Percentiles rank a stretch among this genome's conserved stretches.
Conservation (phyloP, 2,329 filamentous ascomycete species). For the Sclerotinia spermophila region DNA sequence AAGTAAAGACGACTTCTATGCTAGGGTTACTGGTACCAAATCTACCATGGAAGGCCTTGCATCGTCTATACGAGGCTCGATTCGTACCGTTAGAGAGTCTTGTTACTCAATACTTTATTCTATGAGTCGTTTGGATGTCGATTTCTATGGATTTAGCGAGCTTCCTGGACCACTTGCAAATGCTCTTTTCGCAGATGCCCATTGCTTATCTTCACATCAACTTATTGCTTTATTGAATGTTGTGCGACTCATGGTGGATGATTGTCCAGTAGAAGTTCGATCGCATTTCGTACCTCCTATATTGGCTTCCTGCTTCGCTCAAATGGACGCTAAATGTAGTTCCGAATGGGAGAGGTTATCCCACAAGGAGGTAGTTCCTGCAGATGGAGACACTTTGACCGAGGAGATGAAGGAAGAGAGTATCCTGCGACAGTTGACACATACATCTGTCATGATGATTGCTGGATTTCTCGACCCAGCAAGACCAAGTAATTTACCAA, state of each 20-base stretch:
- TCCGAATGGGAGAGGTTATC: conserved; percentile 81
- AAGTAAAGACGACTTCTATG: conserved; percentile 95
- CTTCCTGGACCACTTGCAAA: conserved; percentile 79
- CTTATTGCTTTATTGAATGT: conserved; percentile 90
- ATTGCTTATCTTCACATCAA: conserved; percentile 84
- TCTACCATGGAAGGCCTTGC: conserved; percentile 88
- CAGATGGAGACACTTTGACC: conserved; percentile 73
- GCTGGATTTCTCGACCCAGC: conserved; percentile 81
- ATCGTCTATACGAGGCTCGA: conserved; percentile 83
- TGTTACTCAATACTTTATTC: conserved; percentile 94
- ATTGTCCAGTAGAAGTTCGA: conserved; percentile 78
- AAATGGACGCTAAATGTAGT: conserved; percentile 83
- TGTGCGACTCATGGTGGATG: conserved; percentile 82
- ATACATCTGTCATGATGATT: conserved; percentile 87
- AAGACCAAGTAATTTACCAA: conserved; percentile 53
- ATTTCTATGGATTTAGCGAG: conserved; percentile 87
- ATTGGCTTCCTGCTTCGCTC: conserved; percentile 74
- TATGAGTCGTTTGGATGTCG: conserved; percentile 79
- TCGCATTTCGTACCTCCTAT: conserved; percentile 81
- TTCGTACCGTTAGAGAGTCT: conserved; percentile 86
- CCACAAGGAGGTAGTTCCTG: conserved; percentile 55
- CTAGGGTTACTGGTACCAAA: conserved; percentile 83
- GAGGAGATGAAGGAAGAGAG: conserved; percentile 99
- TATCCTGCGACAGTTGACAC: conserved; percentile 87
- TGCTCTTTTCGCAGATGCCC: conserved; percentile 78